These are phyloP conservation scores for Gentiana dahurica DNA, from an alignment of 257 asterid species.

Conservation along the genomic window DNA sequence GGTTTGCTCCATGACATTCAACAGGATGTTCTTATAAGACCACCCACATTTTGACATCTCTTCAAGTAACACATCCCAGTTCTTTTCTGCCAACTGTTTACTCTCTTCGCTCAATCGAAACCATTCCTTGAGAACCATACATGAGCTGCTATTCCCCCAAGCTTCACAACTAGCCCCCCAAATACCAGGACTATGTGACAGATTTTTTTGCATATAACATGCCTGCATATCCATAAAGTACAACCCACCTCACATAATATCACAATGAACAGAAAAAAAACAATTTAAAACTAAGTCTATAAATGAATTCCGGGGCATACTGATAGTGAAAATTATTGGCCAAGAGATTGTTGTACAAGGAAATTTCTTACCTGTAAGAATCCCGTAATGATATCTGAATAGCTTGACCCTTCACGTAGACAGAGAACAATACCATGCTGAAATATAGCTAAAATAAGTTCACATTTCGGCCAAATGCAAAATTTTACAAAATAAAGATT, in stretches of 20 bases:
- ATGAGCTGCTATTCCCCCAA: conserved; percentile 11
- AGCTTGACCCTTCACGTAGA: conserved; percentile 67
- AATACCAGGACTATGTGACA: conserved; percentile 13
- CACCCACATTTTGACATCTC: conserved; percentile 56
- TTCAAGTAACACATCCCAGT: conserved; percentile 25
- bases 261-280: not conserved
- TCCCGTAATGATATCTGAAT: conserved; percentile 52
- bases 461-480: no score
- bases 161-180: conserved; percentile 29
- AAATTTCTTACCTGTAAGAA: conserved; percentile 46
- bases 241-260: not conserved
- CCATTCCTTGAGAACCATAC: conserved; percentile 37
- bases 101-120: conserved; percentile 44
- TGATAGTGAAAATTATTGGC: not conserved
- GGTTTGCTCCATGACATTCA: conserved; percentile 62
- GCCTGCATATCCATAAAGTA: conserved; percentile 30
- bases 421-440: conserved; percentile 57
- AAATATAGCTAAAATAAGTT: conserved; percentile 5
- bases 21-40: conserved; percentile 60
- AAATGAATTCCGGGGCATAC: not conserved
- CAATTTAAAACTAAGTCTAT: not conserved
- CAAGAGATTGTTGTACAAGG: not conserved
- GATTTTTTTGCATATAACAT: conserved; percentile 45
- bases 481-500: not conserved
- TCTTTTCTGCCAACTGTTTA: conserved; percentile 30